phyloP scores from a whole-genome alignment of 2,329 filamentous ascomycete genomes.

The Elsinoe australis region DNA sequence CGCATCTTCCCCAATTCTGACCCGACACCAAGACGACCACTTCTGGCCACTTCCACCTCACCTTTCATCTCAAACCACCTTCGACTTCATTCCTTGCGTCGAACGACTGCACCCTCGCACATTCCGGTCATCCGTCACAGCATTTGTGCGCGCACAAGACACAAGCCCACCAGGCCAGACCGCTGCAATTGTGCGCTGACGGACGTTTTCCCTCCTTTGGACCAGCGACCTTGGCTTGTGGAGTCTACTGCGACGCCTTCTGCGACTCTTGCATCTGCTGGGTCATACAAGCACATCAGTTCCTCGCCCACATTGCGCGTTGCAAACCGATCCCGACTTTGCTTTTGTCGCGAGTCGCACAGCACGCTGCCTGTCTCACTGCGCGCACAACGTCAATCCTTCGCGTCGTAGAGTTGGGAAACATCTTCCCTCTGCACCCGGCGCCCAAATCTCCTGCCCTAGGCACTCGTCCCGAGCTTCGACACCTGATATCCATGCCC shows the following conservation, averaged over 20 bases:
- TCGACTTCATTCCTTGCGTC: conserved; percentile 8
- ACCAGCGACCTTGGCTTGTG: neutral
- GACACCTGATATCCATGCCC: conserved; percentile 1
- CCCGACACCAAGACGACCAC: neutral
- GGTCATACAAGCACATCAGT: neutral
- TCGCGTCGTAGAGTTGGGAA: conserved; percentile 5
- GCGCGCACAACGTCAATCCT: conserved; percentile 16
- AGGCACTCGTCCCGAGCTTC: neutral
- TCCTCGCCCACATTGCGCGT: no score
- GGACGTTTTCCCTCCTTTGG: neutral
- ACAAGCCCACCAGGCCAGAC: neutral
- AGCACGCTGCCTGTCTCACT: neutral
- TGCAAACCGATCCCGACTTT: no score
- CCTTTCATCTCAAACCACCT: no score
- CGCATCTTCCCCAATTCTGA: conserved; percentile 4
- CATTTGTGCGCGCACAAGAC: neutral
- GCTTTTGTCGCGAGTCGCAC: neutral
- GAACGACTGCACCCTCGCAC: neutral
- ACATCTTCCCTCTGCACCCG: neutral
- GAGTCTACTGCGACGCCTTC: conserved; percentile 12
- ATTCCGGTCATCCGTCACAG: neutral
- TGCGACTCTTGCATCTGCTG: conserved; percentile 10
- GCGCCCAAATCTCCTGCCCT: conserved; percentile 5
- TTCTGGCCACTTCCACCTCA: no score
- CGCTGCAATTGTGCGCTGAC: neutral